Percentiles rank a stretch among this genome's conserved stretches.
Conservation (phyloP, 2,329 filamentous ascomycete genomes). For the Trichoderma afroharzianum region DNA sequence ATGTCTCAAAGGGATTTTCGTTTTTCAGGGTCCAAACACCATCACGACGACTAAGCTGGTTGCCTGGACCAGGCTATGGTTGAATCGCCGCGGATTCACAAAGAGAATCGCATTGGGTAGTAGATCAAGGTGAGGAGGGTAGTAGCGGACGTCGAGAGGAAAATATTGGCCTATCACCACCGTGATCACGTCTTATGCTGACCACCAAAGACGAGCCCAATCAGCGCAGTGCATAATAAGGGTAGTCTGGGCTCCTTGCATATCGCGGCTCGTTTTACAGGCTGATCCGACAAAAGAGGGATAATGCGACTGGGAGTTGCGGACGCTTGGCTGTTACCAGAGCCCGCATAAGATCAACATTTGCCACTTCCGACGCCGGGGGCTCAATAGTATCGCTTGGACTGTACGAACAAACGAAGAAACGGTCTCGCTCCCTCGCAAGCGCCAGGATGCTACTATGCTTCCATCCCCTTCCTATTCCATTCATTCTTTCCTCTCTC, state of each 20-base stretch:
- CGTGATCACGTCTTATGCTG: not conserved
- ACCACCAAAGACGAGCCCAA: conserved; percentile 6
- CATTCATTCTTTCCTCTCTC: not conserved
- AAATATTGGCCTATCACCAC: not conserved
- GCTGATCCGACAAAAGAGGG: not conserved
- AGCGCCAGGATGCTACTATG: not conserved
- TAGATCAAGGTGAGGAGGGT: not conserved
- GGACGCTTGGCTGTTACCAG: not conserved
- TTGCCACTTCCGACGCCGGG: conserved; percentile 15
- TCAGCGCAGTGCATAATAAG: not conserved
- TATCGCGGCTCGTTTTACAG: not conserved
- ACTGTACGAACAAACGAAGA: not conserved
- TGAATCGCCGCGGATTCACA: not conserved
- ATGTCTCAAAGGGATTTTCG: not conserved
- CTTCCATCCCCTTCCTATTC: not conserved
- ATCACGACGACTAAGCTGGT: not conserved
- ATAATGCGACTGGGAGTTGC: not conserved
- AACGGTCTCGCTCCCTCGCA: not conserved
- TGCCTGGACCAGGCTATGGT: not conserved
- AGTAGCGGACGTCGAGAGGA: not conserved
- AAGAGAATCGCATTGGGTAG: not conserved
- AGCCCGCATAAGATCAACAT: conserved; percentile 1
- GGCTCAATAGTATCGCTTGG: not conserved
- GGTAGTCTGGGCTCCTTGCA: conserved; percentile 3
- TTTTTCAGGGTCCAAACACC: conserved; percentile 11